phyloP scores from a whole-genome alignment of 2,329 filamentous ascomycete species.

The Epicoccum sorghinum region DNA sequence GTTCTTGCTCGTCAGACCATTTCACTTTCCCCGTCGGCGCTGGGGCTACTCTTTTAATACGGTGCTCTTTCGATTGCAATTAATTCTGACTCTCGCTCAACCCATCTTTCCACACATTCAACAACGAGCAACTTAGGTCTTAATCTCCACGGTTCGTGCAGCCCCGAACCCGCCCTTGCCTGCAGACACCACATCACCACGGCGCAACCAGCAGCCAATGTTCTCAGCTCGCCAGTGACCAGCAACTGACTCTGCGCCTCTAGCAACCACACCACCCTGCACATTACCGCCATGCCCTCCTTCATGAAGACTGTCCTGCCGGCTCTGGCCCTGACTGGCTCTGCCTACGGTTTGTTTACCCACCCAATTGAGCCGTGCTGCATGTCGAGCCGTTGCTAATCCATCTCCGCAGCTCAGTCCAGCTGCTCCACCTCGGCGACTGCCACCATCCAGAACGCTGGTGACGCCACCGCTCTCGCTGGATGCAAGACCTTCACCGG shows the following conservation, averaged over 20 bases:
- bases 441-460: conserved; percentile 64
- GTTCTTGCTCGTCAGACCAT: conserved; percentile 33
- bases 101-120: conserved; percentile 41
- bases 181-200: background rate
- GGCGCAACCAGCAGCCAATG: conserved; percentile 15
- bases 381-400: conserved; percentile 22
- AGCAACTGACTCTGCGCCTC: conserved; percentile 9
- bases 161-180: conserved; percentile 12
- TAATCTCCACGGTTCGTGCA: conserved; percentile 44
- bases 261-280: conserved; percentile 32
- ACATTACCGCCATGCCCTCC: conserved; percentile 53
- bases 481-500: conserved; percentile 73
- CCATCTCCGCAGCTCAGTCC: conserved; percentile 29
- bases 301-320: conserved; percentile 63
- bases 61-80: conserved; percentile 32
- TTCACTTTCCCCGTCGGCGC: conserved; percentile 30
- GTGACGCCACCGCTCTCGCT: conserved; percentile 65
- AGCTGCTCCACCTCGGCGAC: conserved; percentile 53
- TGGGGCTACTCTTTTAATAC: conserved; percentile 38
- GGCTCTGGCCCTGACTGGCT: conserved; percentile 59
- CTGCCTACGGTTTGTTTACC: conserved; percentile 56
- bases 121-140: conserved; percentile 38
- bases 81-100: conserved; percentile 50
- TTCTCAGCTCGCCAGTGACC: conserved; percentile 2
- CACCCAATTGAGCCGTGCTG: background rate